These are phyloP conservation scores for Fusarium sp. DNA, from an alignment of 2,329 filamentous ascomycete genomes.

Conservation along the genomic window DNA sequence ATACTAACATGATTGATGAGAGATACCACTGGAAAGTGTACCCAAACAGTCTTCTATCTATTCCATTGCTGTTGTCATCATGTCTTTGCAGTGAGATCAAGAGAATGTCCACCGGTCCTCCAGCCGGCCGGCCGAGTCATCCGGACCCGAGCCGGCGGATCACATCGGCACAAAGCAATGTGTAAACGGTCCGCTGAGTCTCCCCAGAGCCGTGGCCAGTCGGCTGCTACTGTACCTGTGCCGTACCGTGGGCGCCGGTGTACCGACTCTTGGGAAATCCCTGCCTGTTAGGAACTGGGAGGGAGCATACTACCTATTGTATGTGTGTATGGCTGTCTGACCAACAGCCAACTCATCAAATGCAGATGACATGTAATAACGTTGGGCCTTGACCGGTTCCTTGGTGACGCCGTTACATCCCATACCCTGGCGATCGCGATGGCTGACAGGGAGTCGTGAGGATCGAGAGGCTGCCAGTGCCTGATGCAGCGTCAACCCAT, in stretches of 20 bases:
- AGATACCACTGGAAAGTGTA: neutral
- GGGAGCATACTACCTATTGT: neutral
- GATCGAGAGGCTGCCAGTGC: constrained; percentile 23
- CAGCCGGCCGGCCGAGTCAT: neutral
- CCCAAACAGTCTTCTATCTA: neutral
- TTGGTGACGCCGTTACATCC: neutral
- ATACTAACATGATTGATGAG: neutral
- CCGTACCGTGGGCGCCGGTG: neutral
- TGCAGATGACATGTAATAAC: neutral
- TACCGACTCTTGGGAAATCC: neutral
- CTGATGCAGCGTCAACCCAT: neutral
- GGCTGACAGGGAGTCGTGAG: constrained; percentile 27
- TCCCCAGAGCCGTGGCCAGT: neutral
- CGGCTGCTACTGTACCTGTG: neutral
- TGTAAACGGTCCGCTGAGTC: neutral
- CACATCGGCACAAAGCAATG: neutral
- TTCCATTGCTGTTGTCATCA: neutral
- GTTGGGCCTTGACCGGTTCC: neutral
- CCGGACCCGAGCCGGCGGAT: neutral
- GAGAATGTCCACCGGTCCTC: neutral
- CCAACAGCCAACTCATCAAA: neutral
- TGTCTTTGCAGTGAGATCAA: neutral
- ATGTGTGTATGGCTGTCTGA: neutral
- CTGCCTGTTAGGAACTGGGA: neutral
- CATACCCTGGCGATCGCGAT: constrained; percentile 27